These are phyloP conservation scores for Echites panduratus DNA, from an alignment of 257 asterid species.

Conservation along the genomic window DNA sequence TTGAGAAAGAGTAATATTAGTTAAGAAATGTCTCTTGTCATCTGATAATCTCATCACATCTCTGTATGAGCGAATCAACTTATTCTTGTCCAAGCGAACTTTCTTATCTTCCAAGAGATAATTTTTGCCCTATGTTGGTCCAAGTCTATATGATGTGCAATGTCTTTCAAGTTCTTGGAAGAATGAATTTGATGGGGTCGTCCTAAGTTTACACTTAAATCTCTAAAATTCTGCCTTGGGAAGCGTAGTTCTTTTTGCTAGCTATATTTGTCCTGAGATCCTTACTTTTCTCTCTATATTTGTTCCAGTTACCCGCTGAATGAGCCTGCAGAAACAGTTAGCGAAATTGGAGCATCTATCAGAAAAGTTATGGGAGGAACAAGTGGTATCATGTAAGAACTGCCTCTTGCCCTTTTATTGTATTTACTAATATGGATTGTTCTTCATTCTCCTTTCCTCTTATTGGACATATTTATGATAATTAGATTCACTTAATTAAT, in stretches of 20 bases:
- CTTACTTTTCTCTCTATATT: constrained; percentile 15
- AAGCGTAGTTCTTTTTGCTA: neutral
- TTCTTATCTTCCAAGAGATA: neutral
- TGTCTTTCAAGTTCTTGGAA: neutral
- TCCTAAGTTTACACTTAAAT: neutral
- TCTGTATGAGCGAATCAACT: neutral
- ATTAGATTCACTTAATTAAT: neutral
- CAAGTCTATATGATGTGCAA: neutral
- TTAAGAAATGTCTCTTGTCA: neutral
- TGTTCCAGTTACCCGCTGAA: constrained; percentile 88
- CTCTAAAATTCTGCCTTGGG: neutral
- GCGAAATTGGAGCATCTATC: constrained; percentile 71
- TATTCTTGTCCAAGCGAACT: neutral
- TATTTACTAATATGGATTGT: neutral
- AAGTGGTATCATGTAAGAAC: constrained; percentile 77
- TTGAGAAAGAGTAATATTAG: neutral
- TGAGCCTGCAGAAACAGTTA: constrained; percentile 80
- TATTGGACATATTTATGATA: neutral
- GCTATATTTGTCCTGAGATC: constrained; percentile 1
- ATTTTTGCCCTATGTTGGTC: neutral
- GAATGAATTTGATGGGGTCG: neutral
- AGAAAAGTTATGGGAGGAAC: constrained; percentile 99
- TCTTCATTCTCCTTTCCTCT: neutral
- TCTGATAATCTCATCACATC: neutral
- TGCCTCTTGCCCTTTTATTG: constrained; percentile 10